Evolutionary conservation across 306 rosid species (phyloP).

Genomic region (Sicyos edulis): DNA sequence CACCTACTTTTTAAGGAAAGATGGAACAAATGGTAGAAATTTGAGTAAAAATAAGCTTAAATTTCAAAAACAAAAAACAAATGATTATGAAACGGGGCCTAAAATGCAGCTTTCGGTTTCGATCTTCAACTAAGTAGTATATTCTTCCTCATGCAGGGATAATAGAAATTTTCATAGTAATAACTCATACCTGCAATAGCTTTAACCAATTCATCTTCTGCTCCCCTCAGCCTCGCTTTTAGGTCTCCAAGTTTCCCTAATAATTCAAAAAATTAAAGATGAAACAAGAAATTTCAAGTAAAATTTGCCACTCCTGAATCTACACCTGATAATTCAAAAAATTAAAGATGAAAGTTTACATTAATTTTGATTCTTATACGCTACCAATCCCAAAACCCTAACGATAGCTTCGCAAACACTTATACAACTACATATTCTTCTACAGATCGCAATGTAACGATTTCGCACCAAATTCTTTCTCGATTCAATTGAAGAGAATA

Average conservation of each 20-base stretch:
- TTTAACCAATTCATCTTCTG: constrained; percentile 78
- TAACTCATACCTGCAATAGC: constrained; percentile 59
- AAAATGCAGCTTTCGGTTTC: constrained; percentile 8
- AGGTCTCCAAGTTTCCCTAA: constrained; percentile 44
- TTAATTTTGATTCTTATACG: neutral
- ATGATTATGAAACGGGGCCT: too few relatives aligned
- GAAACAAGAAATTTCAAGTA: neutral
- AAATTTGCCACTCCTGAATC: neutral
- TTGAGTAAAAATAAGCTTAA: too few relatives aligned
- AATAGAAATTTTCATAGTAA: neutral
- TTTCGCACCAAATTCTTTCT: neutral
- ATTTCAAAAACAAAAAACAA: too few relatives aligned
- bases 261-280: constrained; percentile 1
- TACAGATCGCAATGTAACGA: neutral
- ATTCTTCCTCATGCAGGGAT: constrained; percentile 2
- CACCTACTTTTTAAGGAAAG: too few relatives aligned
- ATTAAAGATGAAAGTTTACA: too few relatives aligned
- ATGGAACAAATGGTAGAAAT: too few relatives aligned
- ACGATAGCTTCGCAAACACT: neutral
- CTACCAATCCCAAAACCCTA: constrained; percentile 37
- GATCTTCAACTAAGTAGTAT: neutral
- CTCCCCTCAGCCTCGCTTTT: constrained; percentile 54
- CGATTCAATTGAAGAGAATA: neutral
- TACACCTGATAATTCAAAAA: neutral
- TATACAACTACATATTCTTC: neutral